Conservation (phyloP, 495 filamentous ascomycete genomes). For the Apodospora peruviana region DNA sequence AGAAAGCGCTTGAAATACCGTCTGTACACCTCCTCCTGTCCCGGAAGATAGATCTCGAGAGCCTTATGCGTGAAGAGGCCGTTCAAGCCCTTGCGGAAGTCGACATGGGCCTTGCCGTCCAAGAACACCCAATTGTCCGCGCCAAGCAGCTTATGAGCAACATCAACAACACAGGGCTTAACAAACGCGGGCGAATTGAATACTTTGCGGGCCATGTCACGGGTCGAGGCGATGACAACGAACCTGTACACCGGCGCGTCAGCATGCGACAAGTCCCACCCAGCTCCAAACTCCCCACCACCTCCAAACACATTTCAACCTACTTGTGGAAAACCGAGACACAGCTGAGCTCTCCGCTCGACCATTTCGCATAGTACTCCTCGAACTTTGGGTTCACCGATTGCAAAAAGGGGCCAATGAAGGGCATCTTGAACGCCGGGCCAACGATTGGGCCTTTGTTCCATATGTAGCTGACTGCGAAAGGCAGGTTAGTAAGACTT, state of each 20-base stretch:
- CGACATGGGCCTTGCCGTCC: slow-evolving; percentile 90
- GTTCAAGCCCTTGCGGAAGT: slow-evolving; percentile 95
- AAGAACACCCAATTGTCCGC: slow-evolving; percentile 96
- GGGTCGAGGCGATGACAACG: slow-evolving; percentile 92
- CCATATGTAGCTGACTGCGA: slow-evolving; percentile 72
- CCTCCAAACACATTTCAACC: slow-evolving; percentile 21
- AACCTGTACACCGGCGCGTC: slow-evolving; percentile 54
- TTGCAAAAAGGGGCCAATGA: slow-evolving; percentile 92
- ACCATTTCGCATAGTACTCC: slow-evolving; percentile 88
- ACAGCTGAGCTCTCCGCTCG: slow-evolving; percentile 85
- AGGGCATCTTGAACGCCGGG: slow-evolving; percentile 79
- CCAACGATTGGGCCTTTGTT: slow-evolving; percentile 84
- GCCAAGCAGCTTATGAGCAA: slow-evolving; percentile 89
- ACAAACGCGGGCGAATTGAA: slow-evolving; percentile 92
- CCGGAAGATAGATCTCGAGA: slow-evolving; percentile 81
- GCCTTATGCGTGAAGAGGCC: slow-evolving; percentile 89
- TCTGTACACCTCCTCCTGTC: slow-evolving; percentile 88
- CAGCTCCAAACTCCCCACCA: not conserved
- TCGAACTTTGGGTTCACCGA: slow-evolving; percentile 89
- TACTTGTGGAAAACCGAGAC: slow-evolving; percentile 99
- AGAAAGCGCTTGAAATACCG: slow-evolving; percentile 77
- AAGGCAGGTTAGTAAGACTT: not conserved
- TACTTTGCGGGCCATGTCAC: slow-evolving; percentile 94
- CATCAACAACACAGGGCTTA: slow-evolving; percentile 95
- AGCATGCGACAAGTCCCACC: no score